phyloP scores from a whole-genome alignment of 2,329 filamentous ascomycete species.

The Colletotrichum eremochloae region DNA sequence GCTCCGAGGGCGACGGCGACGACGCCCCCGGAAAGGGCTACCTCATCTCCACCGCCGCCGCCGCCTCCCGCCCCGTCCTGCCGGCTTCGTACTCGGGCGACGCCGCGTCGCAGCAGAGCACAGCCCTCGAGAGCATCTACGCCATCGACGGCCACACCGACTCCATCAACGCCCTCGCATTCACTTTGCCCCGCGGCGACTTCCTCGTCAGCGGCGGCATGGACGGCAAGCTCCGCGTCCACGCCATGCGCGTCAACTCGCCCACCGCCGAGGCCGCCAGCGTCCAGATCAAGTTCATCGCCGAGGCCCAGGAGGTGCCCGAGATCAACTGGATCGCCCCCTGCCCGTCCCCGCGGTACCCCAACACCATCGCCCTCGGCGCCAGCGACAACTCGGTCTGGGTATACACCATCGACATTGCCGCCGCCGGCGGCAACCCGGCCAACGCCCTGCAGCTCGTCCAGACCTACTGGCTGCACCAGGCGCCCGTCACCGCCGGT shows the following conservation, averaged over 20 bases:
- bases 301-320: slow-evolving; percentile 88
- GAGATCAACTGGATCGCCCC: slow-evolving; percentile 92
- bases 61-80: slow-evolving; percentile 75
- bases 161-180: slow-evolving; percentile 87
- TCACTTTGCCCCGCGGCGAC: slow-evolving; percentile 86
- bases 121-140: slow-evolving; percentile 74
- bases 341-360: slow-evolving; percentile 78
- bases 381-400: slow-evolving; percentile 93
- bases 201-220: slow-evolving; percentile 89
- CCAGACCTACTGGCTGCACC: slow-evolving; percentile 94
- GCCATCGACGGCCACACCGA: slow-evolving; percentile 92
- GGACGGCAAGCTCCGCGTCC: slow-evolving; percentile 84
- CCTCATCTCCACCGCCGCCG: slow-evolving; percentile 81
- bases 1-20: slow-evolving; percentile 71
- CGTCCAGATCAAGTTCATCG: slow-evolving; percentile 70
- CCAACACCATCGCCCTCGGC: slow-evolving; percentile 88
- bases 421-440: slow-evolving; percentile 67
- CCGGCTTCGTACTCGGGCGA: slow-evolving; percentile 76
- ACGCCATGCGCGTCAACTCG: slow-evolving; percentile 65
- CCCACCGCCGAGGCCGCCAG: slow-evolving; percentile 58
- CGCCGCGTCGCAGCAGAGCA: slow-evolving; percentile 64
- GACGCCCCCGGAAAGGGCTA: slow-evolving; percentile 83
- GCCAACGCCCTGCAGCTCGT: slow-evolving; percentile 75
- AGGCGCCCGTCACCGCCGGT: slow-evolving; percentile 86
- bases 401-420: slow-evolving; percentile 88